Base-by-base conservation (phyloP, 1,139 yeast genomes). In the Yamadazyma atmosphaerica region DNA sequence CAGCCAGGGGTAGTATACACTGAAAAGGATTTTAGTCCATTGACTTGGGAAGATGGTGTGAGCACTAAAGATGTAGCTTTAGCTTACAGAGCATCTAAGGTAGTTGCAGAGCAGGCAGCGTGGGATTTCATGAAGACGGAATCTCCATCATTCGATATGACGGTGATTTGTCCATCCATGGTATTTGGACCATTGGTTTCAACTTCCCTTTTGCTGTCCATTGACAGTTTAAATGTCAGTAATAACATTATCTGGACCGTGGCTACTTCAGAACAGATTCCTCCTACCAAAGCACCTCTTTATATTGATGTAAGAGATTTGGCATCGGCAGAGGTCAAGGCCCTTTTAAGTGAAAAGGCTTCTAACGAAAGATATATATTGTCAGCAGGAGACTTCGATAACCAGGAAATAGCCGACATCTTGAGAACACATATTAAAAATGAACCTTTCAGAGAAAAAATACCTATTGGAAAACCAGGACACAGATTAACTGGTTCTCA, bases 111-210 rank as follows among this genome's bases (percentile, higher is more conserved):
- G 50, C 52, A 56, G 41, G 72, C 77, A 2, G 83, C 80, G 1
- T 75, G 84, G 80, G 68, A 74, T 4, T 79, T 74, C 45, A 58
- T 72, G 25, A 54, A 61, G 44, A 41, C 45, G 4, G 51, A 58
- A 26, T 41, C 49, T 19, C 61, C 64, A 4, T 4, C 15, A 4
- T 62, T 61, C 44, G 46, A 45, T 46, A 45, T 66, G 27, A 47
- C 58, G 2, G 49, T 56, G 5, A 51, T 65, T 13, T 56, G 57
- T 37, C 72, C 73, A 3, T 52, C 55, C 10, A 63, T 47, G 50
- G 69, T 65, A 4, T 66, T 67, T 44, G 73, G 73, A 2, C 73
- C 73, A 1, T 68, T 65, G 41, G 54, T 62, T 1, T 55, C 57
- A 30, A 47, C 51, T 34, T 56, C 44, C 7, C 32, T 45, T n/a